Percentiles rank a stretch among this genome's conserved stretches.
Evolutionary conservation across 352 stramenopile genomes (phyloP).

Genomic region (Phytophthora podocarpi): DNA sequence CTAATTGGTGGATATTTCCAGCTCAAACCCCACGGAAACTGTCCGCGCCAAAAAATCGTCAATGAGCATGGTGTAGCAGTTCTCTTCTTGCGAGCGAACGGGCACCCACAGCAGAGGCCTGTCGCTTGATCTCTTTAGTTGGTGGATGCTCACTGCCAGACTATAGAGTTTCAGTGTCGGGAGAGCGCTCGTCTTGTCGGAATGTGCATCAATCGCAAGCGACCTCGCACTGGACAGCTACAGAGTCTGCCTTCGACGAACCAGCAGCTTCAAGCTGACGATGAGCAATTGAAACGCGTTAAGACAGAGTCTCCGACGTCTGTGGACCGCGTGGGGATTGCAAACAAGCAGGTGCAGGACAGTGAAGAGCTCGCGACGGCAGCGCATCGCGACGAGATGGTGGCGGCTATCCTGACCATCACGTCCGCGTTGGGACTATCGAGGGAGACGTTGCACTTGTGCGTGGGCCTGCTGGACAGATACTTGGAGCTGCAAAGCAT

Average conservation of each 20-base stretch:
- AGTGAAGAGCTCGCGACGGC: conserved; percentile 31
- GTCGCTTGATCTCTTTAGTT: conserved; percentile 1
- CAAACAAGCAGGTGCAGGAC: conserved; percentile 12
- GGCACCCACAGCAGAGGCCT: not conserved
- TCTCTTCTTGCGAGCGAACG: conserved; percentile 34
- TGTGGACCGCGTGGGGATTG: conserved; percentile 11
- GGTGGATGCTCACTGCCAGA: conserved; percentile 10
- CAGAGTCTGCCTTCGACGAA: conserved; percentile 13
- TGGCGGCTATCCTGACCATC: conserved; percentile 69
- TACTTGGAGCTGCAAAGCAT: conserved; percentile 40
- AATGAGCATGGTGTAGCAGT: conserved; percentile 31
- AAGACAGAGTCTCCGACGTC: conserved; percentile 31
- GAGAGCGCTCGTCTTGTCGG: not conserved
- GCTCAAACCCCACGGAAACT: conserved; percentile 16
- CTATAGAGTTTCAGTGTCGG: conserved; percentile 1
- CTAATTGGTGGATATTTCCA: conserved; percentile 45
- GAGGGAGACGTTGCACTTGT: conserved; percentile 66
- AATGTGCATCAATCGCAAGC: conserved; percentile 40
- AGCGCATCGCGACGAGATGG: conserved; percentile 66
- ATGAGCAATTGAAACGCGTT: conserved; percentile 20
- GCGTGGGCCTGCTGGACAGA: conserved; percentile 59
- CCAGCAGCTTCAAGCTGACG: conserved; percentile 18
- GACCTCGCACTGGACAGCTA: conserved; percentile 16
- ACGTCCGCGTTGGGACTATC: conserved; percentile 59
- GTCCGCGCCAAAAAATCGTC: conserved; percentile 36